These are phyloP conservation scores for Lactarius akahatsu DNA, from an alignment of 768 basidiomycete genomes.

Conservation along the genomic window DNA sequence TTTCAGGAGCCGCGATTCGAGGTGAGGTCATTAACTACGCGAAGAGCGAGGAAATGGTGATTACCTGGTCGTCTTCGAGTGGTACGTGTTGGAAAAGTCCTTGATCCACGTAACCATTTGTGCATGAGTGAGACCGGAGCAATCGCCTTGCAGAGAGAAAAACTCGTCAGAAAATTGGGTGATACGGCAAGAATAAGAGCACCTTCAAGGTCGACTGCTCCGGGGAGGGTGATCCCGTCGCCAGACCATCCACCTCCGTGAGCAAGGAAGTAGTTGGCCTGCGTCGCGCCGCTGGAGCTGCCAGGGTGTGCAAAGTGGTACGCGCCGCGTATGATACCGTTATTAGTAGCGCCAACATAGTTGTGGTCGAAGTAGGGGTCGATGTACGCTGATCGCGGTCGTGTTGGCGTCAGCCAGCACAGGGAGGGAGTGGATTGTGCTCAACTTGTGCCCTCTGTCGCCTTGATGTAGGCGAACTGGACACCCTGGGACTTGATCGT, in stretches of 20 bases:
- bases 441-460: slow-evolving; percentile 57
- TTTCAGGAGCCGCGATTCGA: slow-evolving; percentile 28
- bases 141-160: slow-evolving; percentile 43
- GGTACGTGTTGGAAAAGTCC: slow-evolving; percentile 58
- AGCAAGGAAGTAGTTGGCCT: slow-evolving; percentile 58
- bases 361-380: slow-evolving; percentile 48
- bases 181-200: too few species aligned
- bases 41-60: neutral
- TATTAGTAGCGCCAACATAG: slow-evolving; percentile 56
- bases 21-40: neutral
- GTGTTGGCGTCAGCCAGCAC: slow-evolving; percentile 25
- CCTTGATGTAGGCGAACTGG: slow-evolving; percentile 62
- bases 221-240: slow-evolving; percentile 8
- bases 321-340: slow-evolving; percentile 55
- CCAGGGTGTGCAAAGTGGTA: slow-evolving; percentile 64
- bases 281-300: slow-evolving; percentile 51
- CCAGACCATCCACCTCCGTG: slow-evolving; percentile 34
- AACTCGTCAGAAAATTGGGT: neutral
- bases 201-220: slow-evolving; percentile 14
- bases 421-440: neutral
- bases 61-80: slow-evolving; percentile 48
- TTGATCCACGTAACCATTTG: slow-evolving; percentile 61
- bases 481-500: slow-evolving; percentile 52
- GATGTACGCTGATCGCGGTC: slow-evolving; percentile 35
- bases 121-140: slow-evolving; percentile 53